Evolutionary conservation across 495 filamentous ascomycete genomes (phyloP).

Genomic region (Xylaria grammica): DNA sequence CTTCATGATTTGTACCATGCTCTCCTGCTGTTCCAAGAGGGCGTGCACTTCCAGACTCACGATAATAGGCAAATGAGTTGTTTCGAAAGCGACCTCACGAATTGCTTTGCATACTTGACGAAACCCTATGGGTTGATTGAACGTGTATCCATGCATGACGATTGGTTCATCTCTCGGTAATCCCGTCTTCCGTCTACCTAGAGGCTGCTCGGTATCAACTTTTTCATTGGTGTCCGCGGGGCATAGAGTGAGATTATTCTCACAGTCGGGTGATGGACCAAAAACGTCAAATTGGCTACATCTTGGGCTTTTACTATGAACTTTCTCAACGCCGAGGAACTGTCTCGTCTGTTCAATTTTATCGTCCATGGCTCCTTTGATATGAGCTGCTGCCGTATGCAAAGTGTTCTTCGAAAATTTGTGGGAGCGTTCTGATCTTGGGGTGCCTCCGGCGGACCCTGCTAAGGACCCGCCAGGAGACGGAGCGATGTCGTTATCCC

Average conservation of each 20-base stretch:
- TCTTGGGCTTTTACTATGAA: slow-evolving; percentile 41
- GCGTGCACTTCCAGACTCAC: slow-evolving; percentile 91
- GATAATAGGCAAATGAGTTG: slow-evolving; percentile 76
- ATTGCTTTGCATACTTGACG: slow-evolving; percentile 84
- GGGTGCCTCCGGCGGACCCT: slow-evolving; percentile 19
- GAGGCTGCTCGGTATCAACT: slow-evolving; percentile 23
- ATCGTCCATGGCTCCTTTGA: slow-evolving; percentile 41
- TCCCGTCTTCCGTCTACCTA: slow-evolving; percentile 33
- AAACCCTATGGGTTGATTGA: slow-evolving; percentile 86
- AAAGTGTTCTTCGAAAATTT: slow-evolving; percentile 43
- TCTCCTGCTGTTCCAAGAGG: slow-evolving; percentile 76
- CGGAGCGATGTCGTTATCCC: slow-evolving; percentile 69
- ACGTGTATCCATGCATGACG: slow-evolving; percentile 83
- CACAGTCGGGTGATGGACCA: slow-evolving; percentile 22
- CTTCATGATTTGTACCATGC: slow-evolving; percentile 92
- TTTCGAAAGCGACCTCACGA: slow-evolving; percentile 76
- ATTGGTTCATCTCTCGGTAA: slow-evolving; percentile 62
- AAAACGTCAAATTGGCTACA: slow-evolving; percentile 38
- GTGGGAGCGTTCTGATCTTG: slow-evolving; percentile 36
- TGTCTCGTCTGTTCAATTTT: slow-evolving; percentile 38
- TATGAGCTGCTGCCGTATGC: slow-evolving; percentile 40
- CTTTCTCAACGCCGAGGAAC: slow-evolving; percentile 34
- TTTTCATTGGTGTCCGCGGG: slow-evolving; percentile 13
- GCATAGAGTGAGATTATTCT: slow-evolving; percentile 19
- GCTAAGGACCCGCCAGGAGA: slow-evolving; percentile 27